Conservation (phyloP, 805 yeast species). For the Scheffersomyces stipitis region DNA sequence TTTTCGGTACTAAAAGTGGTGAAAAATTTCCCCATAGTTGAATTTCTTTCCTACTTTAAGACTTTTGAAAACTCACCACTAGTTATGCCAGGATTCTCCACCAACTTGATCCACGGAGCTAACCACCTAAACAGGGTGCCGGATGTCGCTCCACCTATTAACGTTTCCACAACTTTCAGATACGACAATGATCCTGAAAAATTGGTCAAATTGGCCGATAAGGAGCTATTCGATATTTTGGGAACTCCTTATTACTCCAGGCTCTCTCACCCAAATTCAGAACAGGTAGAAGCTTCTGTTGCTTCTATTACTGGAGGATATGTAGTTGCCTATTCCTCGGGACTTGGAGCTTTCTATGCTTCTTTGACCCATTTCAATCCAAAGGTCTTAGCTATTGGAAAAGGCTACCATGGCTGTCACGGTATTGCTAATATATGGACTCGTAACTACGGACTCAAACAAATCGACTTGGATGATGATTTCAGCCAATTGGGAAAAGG, state of each 20-base stretch:
- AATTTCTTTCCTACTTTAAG: no score
- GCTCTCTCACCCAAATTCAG: conserved; percentile 68
- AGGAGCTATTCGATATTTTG: conserved; percentile 8
- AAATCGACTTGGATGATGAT: conserved; percentile 41
- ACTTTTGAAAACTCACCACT: no score
- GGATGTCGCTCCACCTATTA: conserved; percentile 79
- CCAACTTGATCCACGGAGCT: conserved; percentile 70
- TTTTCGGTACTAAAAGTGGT: no score
- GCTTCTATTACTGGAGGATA: conserved; percentile 60
- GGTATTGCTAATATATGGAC: conserved; percentile 64
- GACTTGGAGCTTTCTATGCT: conserved; percentile 79
- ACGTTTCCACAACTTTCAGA: conserved; percentile 74
- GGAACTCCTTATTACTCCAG: conserved; percentile 56
- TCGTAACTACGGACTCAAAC: conserved; percentile 58
- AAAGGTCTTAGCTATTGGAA: conserved; percentile 68
- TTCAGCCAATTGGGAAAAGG: conserved; percentile 53
- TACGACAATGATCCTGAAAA: conserved; percentile 62
- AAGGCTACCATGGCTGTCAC: conserved; percentile 84
- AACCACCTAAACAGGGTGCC: conserved; percentile 55
- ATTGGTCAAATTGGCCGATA: conserved; percentile 43
- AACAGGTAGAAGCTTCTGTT: conserved; percentile 65
- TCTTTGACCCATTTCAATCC: conserved; percentile 72
- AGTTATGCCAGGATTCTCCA: conserved; percentile 54
- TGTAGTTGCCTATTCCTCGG: conserved; percentile 72
- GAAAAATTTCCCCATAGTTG: no score